A percentile compares a stretch with the other conserved stretches of the same genome.
phyloP scores from a whole-genome alignment of 2,329 filamentous ascomycete genomes.

The Sporothrix protearum region DNA sequence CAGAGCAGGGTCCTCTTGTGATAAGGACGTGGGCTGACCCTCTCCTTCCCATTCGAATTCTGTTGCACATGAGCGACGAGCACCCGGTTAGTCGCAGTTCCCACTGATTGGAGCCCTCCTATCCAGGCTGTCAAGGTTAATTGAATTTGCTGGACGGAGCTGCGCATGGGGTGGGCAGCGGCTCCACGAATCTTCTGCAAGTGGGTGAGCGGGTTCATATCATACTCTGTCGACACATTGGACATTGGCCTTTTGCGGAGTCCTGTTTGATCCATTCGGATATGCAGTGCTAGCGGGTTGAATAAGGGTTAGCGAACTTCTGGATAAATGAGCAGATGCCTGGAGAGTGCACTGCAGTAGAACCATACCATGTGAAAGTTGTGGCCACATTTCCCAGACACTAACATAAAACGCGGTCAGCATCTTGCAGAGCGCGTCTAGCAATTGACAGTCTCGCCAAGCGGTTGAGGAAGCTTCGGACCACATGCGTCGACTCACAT shows the following conservation, averaged over 20 bases:
- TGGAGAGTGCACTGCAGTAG: neutral
- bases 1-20: slow-evolving; percentile 16
- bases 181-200: neutral
- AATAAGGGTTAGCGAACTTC: neutral
- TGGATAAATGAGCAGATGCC: too few relatives aligned
- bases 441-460: neutral
- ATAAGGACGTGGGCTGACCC: slow-evolving; percentile 26
- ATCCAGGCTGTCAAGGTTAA: neutral
- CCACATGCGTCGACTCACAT: slow-evolving; percentile 52
- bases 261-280: slow-evolving; percentile 95
- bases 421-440: neutral
- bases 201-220: neutral
- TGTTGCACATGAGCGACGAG: slow-evolving; percentile 20
- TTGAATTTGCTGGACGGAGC: neutral
- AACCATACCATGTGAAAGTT: slow-evolving; percentile 85
- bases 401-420: slow-evolving; percentile 45
- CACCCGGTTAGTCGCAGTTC: neutral
- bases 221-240: slow-evolving; percentile 94
- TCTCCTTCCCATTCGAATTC: slow-evolving; percentile 37
- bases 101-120: neutral
- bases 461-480: neutral
- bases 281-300: slow-evolving; percentile 73
- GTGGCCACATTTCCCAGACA: slow-evolving; percentile 94
- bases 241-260: slow-evolving; percentile 86
- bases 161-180: neutral